Evolutionary conservation across 1,284 basidiomycete species (phyloP), one percentile per base, ranked within the genome.

Genomic region (Heterobasidion annosum): DNA sequence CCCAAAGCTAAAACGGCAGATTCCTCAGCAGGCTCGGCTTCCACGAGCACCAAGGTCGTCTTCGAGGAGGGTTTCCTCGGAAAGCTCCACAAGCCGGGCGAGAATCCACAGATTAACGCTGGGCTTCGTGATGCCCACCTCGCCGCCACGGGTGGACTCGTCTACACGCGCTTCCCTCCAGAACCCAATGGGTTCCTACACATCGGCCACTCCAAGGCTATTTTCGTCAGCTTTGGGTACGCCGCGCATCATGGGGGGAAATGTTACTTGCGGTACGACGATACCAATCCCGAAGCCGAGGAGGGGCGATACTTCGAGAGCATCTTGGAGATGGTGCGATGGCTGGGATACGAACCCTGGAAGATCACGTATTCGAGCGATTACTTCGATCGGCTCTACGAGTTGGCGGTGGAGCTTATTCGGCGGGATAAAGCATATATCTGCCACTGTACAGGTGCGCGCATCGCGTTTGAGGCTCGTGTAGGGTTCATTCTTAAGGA

Each of bases 351-450:
- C 64, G 95, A 99, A 69, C 97, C 97, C 5, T 98, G 91, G 91
- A 93, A 93, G 72, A 94, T 99, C 73, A 99, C 97, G 12, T 99
- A 99, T 71, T 98, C 96, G 51, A 96, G 93, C 65, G 97, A 99
- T 72, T 93, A 99, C 73, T 99, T 99, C 70, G 82, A 91, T 59
- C 73, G 85, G 65, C 74, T 99, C 18, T 91, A 96, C 66, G 86
- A 88, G 19, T 78, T 98, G 33, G 96, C 96, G 2, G 79, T 93
- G n/a, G 88, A 96, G 66, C 76, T 99, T 52, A 96, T 95, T 62
- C 84, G 85, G 68, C 78, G 91, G 40, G 94, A 92, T 59, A 92
- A 93, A 70, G 97, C 91, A 8, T 99, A 99, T 72, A 85, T 98
- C 8, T 98, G 95, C 66, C 91, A 96, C 67, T 99, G 96, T 68